Evolutionary conservation across 2,329 filamentous ascomycete genomes (phyloP).

Genomic region (Penicillium sumatraense): DNA sequence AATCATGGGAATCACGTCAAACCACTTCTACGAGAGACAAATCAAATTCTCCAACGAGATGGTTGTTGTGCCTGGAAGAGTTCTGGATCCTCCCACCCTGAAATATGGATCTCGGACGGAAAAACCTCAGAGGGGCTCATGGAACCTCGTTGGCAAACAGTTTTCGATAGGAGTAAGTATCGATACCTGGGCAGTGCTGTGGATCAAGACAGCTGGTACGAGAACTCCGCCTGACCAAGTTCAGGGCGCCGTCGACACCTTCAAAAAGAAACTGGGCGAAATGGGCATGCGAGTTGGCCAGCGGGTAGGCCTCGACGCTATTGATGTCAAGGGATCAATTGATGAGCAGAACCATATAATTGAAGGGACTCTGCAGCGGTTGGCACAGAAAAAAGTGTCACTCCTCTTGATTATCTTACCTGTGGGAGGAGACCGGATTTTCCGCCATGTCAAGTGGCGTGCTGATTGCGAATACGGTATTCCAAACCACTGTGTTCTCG

Average conservation of each 20-base stretch:
- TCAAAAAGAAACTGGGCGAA: not conserved
- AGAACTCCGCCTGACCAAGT: not conserved
- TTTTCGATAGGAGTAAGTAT: conserved; percentile 6
- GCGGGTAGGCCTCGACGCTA: not conserved
- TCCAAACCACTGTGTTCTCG: conserved; percentile 66
- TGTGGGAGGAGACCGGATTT: conserved; percentile 56
- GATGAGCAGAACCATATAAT: not conserved
- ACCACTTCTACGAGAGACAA: not conserved
- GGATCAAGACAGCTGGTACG: not conserved
- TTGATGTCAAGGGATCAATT: not conserved
- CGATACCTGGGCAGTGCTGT: conserved; percentile 9
- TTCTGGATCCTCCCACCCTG: conserved; percentile 17
- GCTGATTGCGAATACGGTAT: conserved; percentile 68
- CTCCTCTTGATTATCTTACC: conserved; percentile 51
- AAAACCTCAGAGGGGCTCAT: conserved; percentile 11
- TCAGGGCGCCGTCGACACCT: not conserved
- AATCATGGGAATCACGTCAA: conserved; percentile 14
- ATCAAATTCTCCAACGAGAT: conserved; percentile 14
- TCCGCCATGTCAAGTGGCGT: conserved; percentile 67
- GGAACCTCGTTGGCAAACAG: conserved; percentile 20
- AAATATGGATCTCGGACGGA: conserved; percentile 11
- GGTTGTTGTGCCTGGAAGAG: conserved; percentile 19
- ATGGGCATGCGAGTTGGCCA: not conserved
- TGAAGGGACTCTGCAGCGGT: not conserved
- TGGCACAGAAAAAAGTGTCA: not conserved